Conservation (phyloP, 2,329 filamentous ascomycete genomes). For the Thermothelomyces thermophilus region DNA sequence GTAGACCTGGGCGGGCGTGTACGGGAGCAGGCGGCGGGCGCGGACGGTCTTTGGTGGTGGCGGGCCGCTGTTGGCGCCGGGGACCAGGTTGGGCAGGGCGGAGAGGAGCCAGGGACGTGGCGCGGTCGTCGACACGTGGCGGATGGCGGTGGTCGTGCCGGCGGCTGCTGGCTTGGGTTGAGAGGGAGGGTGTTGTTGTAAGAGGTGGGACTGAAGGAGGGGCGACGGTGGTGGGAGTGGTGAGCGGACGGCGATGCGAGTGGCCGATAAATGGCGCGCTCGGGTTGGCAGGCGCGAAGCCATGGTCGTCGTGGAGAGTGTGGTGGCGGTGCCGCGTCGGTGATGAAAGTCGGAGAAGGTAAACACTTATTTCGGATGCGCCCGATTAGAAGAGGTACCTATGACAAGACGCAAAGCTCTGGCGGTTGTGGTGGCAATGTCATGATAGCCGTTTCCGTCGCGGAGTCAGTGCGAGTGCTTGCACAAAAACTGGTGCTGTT, state of each 20-base stretch:
- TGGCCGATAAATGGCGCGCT: not conserved
- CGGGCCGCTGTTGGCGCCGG: constrained; percentile 14
- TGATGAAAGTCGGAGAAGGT: not conserved
- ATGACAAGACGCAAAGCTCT: too few relatives aligned
- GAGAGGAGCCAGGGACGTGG: constrained; percentile 15
- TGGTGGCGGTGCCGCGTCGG: not conserved
- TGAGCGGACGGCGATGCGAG: not conserved
- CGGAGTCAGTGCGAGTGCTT: not conserved
- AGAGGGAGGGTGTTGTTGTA: not conserved
- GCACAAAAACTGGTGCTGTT: not conserved
- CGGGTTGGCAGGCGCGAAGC: not conserved
- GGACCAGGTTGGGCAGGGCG: constrained; percentile 8
- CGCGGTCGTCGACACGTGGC: constrained; percentile 3
- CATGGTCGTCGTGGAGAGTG: constrained; percentile 1
- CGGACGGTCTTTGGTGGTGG: constrained; percentile 55
- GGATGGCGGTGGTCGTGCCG: not conserved
- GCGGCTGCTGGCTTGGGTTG: not conserved
- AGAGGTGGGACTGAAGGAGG: not conserved
- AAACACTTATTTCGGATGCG: not conserved
- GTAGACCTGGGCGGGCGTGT: constrained; percentile 66
- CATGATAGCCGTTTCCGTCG: not conserved
- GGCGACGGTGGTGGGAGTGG: not conserved
- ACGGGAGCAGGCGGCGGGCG: constrained; percentile 70
- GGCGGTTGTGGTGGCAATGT: not conserved
- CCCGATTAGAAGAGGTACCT: too few relatives aligned